Evolutionary conservation across 805 yeast species (phyloP), one percentile per base, ranked within the genome.

Genomic region (Hanseniaspora hatyaiensis): DNA sequence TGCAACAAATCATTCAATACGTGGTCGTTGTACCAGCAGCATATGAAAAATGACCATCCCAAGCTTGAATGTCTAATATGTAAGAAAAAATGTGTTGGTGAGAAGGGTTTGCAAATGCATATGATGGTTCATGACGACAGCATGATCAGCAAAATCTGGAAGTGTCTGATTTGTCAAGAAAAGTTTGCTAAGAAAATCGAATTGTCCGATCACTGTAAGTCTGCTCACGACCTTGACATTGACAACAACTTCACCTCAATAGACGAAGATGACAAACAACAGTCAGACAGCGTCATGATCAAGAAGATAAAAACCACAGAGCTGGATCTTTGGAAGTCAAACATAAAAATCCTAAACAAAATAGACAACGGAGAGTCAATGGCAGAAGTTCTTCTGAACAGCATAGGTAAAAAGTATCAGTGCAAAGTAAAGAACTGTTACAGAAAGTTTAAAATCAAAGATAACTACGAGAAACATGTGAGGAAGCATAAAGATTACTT

Each of bases 21-120:
- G 0, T 80, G 88, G 86, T 74, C 82, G 2, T 80, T 80, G 1
- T 65, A 85, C 33, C 87, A 79, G 54, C 57, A 71, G 9, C 96
- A 88, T 61, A 67, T 75, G 47, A 80, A 79, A 54, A 71, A 74
- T 0, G 81, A 72, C 30, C 96, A 87, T 62, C 85, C 88, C 4
- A 77, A 80, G 57, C 54, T 80, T 23, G 68, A 66, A 37, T 85
- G 94, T 64, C 55, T 61, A 0, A 54, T 74, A 1, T 87, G 96
- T 67, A 77, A 75, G 5, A 78, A 76, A 59, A 75, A 72, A 6
- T 81, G 87, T 65, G 80, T 81, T 9, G 94, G 94, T 24, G 75
- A 72, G 39, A 67, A 70, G 23, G 92, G 87, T 52, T 62, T 86
- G 42, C 64, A 70, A 15, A 75, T 80, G 67, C 96, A 88, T 59